Conservation (phyloP, 805 yeast genomes). For the Diddensiella santjacobensis region DNA sequence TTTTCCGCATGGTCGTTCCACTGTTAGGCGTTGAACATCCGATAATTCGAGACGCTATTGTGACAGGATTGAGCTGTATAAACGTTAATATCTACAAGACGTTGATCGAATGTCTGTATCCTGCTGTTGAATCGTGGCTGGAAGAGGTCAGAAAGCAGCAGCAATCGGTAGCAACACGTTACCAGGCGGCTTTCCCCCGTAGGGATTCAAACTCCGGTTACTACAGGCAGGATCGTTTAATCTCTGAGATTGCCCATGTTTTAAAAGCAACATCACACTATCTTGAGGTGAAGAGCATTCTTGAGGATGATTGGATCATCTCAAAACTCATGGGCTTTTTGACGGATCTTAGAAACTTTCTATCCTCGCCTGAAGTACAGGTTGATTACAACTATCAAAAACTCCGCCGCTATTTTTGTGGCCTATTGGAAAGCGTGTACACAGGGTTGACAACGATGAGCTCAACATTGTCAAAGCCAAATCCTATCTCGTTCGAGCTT, state of each 20-base stretch:
- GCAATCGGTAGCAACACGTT: background rate
- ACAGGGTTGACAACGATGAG: slow-evolving; percentile 26
- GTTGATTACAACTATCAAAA: slow-evolving; percentile 67
- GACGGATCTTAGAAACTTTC: slow-evolving; percentile 56
- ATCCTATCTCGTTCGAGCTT: slow-evolving; percentile 82
- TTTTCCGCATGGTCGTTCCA: slow-evolving; percentile 84
- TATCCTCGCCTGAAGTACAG: slow-evolving; percentile 57
- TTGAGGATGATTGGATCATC: slow-evolving; percentile 65
- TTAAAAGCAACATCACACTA: slow-evolving; percentile 67
- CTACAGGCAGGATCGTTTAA: slow-evolving; percentile 35
- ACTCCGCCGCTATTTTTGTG: slow-evolving; percentile 78
- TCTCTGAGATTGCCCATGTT: slow-evolving; percentile 77
- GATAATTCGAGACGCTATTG: slow-evolving; percentile 76
- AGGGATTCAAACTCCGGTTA: slow-evolving; percentile 24
- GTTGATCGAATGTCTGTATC: slow-evolving; percentile 69
- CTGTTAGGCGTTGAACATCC: slow-evolving; percentile 66
- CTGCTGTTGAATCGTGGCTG: slow-evolving; percentile 54
- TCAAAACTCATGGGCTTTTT: slow-evolving; percentile 58
- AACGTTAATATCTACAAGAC: slow-evolving; percentile 86
- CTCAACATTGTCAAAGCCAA: slow-evolving; percentile 34
- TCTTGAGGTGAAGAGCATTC: slow-evolving; percentile 46
- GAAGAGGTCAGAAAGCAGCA: slow-evolving; percentile 20
- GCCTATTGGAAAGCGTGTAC: slow-evolving; percentile 72
- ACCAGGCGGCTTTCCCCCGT: slow-evolving; percentile 14
- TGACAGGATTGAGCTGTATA: slow-evolving; percentile 83